Evolutionary conservation across 2,329 filamentous ascomycete species (phyloP).

Genomic region (Colletotrichum caudatum): DNA sequence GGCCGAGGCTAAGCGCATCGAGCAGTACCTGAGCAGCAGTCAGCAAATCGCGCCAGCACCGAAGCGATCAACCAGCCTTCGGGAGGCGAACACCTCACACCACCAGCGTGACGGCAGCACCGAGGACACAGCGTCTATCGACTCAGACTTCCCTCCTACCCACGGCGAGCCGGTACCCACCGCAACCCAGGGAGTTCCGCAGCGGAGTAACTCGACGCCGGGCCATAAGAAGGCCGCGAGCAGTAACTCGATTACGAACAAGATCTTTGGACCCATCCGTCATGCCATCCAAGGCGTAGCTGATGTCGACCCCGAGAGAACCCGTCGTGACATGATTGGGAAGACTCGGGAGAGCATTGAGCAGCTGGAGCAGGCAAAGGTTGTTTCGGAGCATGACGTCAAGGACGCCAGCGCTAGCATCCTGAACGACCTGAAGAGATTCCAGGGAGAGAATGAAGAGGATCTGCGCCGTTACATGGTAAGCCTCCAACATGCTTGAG

Average conservation of each 20-base stretch:
- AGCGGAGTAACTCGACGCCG: slow-evolving; percentile 58
- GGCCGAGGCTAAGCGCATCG: slow-evolving; percentile 90
- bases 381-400: slow-evolving; percentile 90
- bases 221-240: slow-evolving; percentile 84
- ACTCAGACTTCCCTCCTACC: slow-evolving; percentile 94
- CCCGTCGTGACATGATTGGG: slow-evolving; percentile 90
- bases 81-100: slow-evolving; percentile 60
- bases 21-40: slow-evolving; percentile 86
- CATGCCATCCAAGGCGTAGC: slow-evolving; percentile 97
- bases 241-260: slow-evolving; percentile 90
- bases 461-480: slow-evolving; percentile 97
- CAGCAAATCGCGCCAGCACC: slow-evolving; percentile 72
- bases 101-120: slow-evolving; percentile 66
- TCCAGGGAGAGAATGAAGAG: slow-evolving; percentile 95
- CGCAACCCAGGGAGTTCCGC: slow-evolving; percentile 77
- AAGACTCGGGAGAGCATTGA: slow-evolving; percentile 91
- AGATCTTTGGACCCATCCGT: slow-evolving; percentile 94
- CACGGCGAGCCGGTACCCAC: slow-evolving; percentile 83
- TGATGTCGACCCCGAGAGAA: slow-evolving; percentile 94
- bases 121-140: slow-evolving; percentile 89
- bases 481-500: slow-evolving; percentile 52
- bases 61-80: slow-evolving; percentile 72
- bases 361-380: slow-evolving; percentile 90
- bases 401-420: slow-evolving; percentile 92
- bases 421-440: slow-evolving; percentile 88